Base-by-base conservation (phyloP, 768 basidiomycete species). In the Heimioporus sp. region DNA sequence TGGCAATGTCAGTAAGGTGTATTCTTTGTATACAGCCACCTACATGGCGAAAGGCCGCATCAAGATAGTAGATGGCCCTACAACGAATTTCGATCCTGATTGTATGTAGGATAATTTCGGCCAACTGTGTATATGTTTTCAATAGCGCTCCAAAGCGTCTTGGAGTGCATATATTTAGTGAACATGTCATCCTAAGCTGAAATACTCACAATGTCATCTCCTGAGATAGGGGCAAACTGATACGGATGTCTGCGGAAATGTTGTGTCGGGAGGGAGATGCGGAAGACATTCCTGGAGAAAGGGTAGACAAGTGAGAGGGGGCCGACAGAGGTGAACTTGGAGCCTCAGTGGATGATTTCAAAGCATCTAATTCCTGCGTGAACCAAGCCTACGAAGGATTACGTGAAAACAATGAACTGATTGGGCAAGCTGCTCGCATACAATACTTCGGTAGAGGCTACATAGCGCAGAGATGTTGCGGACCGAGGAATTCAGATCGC, bases 101-200 rank as follows among this genome's bases (percentile, higher is more conserved):
- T 6, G 90, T 93, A 65, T 89, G 87, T 38, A 98, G 73, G 44
- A 97, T 86, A 51, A 95, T 80, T 61, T 89, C 85, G 10, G 90
- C 86, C 8, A 98, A 77, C 59, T 96, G 93, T 36, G 89, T 86
- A 61, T 93, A 98, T 2, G 94, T 96, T 71, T 87, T 85, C 38
- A 95, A 74, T 41, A 98, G 76, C 0, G 93, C 90, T 65, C 95
- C 87, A 71, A 93, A 97, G 30, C 93, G 92, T 54, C 96, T 49
- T 96, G 57, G 39, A 20, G 24, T 53, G 35, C 40, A n/a, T 43
- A 21, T 12, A 59, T 47, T 65, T 28, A 51, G 32, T 34, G 21
- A 38, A 15, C 51, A 19, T 11, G 20, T 10, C 20, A 15, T 8
- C 43, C 5, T 17, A 42, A 36, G n/a, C 9, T 8, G 46, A 48